Base-by-base conservation (phyloP, 2,329 filamentous ascomycete species). In the Fusarium nurragi region DNA sequence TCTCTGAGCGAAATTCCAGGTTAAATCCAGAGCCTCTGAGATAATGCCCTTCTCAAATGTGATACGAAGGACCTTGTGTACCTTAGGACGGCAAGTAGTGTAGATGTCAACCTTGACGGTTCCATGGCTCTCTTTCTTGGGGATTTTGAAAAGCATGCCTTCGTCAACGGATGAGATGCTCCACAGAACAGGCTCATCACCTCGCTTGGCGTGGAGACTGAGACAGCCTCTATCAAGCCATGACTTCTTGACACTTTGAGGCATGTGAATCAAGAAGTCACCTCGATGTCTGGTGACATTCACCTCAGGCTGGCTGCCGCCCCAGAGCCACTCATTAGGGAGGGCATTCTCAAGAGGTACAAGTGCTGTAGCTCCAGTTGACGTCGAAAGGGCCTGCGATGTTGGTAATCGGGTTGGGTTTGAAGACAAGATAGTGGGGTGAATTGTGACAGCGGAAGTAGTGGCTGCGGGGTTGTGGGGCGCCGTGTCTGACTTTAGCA, bases 41-140 rank as follows among this genome's bases (percentile, higher is more conserved):
- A 84, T 72, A 16, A 79, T 74, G 21, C 80, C 77, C 71, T 77
- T 82, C 43, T 86, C 85, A 73, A 90, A 87, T 71, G 88, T 83
- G 26, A 90, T 76, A 36, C 83, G 81, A 72, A 89, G 86, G 1
- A 83, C 84, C 75, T 89, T 86, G 68, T 85, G 85, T 63, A 89
- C 80, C 73, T 82, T 85, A 22, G 88, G 88, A 60, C 84, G 84
- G 53, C 81, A 85, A 14, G 80, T 85, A 1, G 87, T 87, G 52
- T 83, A 78, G 32, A 90, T 80, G 3, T 83, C 82, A 40, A 90
- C 79, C 50, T 85, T 85, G 47, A 90, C 74, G 34, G 85, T 73
- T 28, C 87, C 88, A 60, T 86, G 77, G 7, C 86, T 84, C 59
- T 90, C 86, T 23, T 80, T 79, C 25, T 77, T 77, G 5, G 81